Evolutionary conservation across 179 eudicot genomes (phyloP), one percentile per base, ranked within the genome.

Genomic region (Amaranthus tricolor): DNA sequence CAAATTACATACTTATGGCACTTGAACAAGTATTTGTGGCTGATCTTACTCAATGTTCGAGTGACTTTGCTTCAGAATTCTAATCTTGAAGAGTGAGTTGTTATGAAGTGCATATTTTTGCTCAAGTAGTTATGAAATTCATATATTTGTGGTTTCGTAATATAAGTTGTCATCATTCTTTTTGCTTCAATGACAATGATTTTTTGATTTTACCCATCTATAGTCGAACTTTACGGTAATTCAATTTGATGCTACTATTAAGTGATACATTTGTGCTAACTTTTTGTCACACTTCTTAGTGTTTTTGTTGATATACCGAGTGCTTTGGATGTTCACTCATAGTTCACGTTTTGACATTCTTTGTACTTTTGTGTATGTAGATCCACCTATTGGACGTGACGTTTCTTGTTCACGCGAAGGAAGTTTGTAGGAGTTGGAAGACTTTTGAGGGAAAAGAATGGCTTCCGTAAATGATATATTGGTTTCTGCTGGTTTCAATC

Each of bases 401-500:
- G 54, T 69, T 69, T 15, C 21, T 24, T 69, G 47, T 21, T 7
- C 49, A 48, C 55, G 0, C 21, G 9, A 6, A 24, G 40, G 40
- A 31, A 31, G 40, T 31, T 31, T 31, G 40, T 52, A 40, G 57
- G 67, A 76, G 68, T 64, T 49, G 58, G 63, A 64, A 49, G 70
- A 49, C 61, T 71, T 58, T 48, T 68, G 55, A 69, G 76, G 74
- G 64, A 88, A 52, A 63, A 77, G 79, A 70, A 93, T 93, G 98
- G 96, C 98, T 61, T 71, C 80, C 13, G 64, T 92, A 57, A 21
- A 19, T 20, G 97, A 90, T 74, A 92, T 92, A 71, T 87, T 78
- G 45, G 80, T 92, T 74, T 81, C 96, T 15, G 97, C 96, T 40
- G 93, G 77, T 17, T 74, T 90, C 76, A 92, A 90, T 80, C 80